Evolutionary conservation across 129 eudicot species (phyloP), one percentile per base, ranked within the genome.

Genomic region (Heracleum sosnowskyi): DNA sequence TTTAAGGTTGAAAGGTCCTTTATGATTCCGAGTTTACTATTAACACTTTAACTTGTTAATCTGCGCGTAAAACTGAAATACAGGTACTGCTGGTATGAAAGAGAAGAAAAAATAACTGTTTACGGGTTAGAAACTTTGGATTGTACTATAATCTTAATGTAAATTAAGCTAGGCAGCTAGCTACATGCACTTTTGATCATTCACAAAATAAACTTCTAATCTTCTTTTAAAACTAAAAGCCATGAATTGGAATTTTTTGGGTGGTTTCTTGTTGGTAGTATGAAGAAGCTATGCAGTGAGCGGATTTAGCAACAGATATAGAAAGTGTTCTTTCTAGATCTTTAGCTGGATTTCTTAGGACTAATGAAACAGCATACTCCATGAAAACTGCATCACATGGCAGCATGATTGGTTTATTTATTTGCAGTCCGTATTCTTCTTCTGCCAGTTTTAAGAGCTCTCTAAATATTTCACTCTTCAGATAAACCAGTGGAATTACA

Each of bases 341-440:
- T 71, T 71, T 71, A 18, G 75, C 15, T 20, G 75, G 75, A 71
- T 71, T 49, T 20, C 31, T 39, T 11, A 69, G 71, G 75, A 82
- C 77, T 76, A 85, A 69, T n/a, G 77, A 86, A 18, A 86, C 74
- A 36, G 73, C 57, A 42, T 80, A 83, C 36, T 78, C 76, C 81
- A 85, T 76, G 77, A 81, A 73, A 4, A 69, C 62, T 8, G 89
- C 74, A 63, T 88, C 87, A 24, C 79, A 88, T 37, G 91, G 87
- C 41, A 85, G 37, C 75, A 60, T 76, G 46, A 88, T 88, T 17
- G 91, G 83, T 18, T 87, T 82, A 42, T 85, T 81, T 4, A 73
- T 81, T 41, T 83, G 86, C 45, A 83, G n/a, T 62, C 88, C 87
- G 20, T 78, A 83, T 76, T 85, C 92, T 47, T 88, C 89, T 79